A percentile compares a stretch with the other conserved stretches of the same genome.
Conservation (phyloP, 257 asterid genomes). For the Ballota nigra region DNA sequence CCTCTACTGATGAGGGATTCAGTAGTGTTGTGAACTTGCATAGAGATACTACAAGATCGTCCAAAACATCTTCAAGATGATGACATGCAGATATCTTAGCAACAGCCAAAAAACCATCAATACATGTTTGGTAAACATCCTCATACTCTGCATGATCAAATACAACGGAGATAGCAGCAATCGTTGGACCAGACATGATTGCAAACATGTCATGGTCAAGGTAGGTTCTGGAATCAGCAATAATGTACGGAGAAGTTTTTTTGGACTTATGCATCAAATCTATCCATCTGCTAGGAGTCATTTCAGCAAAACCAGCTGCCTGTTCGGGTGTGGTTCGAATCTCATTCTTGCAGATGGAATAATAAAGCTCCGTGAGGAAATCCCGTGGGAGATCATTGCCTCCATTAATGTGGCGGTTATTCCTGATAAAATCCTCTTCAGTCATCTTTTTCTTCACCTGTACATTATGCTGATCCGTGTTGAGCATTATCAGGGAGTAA, state of each 20-base stretch:
- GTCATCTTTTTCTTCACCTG: slow-evolving; percentile 98
- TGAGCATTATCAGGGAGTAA: slow-evolving; percentile 87
- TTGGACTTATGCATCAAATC: slow-evolving; percentile 88
- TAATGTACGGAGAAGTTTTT: slow-evolving; percentile 69
- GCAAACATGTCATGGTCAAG: slow-evolving; percentile 99
- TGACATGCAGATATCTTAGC: slow-evolving; percentile 96
- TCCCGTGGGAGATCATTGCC: slow-evolving; percentile 95
- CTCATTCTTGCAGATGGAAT: slow-evolving; percentile 89
- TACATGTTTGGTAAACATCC: slow-evolving; percentile 91
- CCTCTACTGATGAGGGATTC: slow-evolving; percentile 84
- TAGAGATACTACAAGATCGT: slow-evolving; percentile 90
- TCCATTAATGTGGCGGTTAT: slow-evolving; percentile 88
- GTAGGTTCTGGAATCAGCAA: slow-evolving; percentile 78
- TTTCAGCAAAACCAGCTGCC: slow-evolving; percentile 86
- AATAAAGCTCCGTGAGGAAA: slow-evolving; percentile 75
- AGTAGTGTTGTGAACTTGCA: slow-evolving; percentile 88
- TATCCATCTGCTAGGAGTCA: slow-evolving; percentile 96
- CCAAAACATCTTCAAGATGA: slow-evolving; percentile 94
- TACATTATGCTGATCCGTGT: slow-evolving; percentile 91
- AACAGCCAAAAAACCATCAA: slow-evolving; percentile 91
- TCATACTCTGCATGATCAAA: slow-evolving; percentile 94
- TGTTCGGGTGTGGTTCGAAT: slow-evolving; percentile 95
- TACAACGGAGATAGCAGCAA: slow-evolving; percentile 96
- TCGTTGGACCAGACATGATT: slow-evolving; percentile 95
- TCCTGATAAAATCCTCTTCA: slow-evolving; percentile 92